Evolutionary conservation across 371 early-diverging fungal species (phyloP).

Genomic region (Blastocladiella emersonii): DNA sequence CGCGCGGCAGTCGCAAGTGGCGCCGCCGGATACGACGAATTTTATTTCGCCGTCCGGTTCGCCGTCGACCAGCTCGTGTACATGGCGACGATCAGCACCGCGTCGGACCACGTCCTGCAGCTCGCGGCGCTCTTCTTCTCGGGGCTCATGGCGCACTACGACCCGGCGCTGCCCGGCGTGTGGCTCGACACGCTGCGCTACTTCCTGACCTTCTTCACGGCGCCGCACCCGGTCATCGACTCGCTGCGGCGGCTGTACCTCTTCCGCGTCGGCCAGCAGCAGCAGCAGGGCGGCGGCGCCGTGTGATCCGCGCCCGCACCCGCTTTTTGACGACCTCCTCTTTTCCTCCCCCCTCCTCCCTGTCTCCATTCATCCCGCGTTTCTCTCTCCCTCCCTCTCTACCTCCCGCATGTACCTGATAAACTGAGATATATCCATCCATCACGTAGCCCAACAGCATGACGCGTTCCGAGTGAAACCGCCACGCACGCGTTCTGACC

Average conservation of each 20-base stretch:
- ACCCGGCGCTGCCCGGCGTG: background rate
- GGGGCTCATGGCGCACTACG: background rate
- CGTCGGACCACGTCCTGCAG: background rate
- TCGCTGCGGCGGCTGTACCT: background rate
- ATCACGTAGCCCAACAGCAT: too few species aligned
- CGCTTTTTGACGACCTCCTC: too few species aligned
- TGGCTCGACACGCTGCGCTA: conserved; percentile 3
- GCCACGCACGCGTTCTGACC: too few species aligned
- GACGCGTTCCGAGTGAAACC: too few species aligned
- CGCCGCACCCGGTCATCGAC: background rate
- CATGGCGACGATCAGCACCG: background rate
- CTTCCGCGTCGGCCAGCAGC: background rate
- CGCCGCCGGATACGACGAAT: background rate
- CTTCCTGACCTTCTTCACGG: background rate
- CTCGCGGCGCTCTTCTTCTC: background rate
- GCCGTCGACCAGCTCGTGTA: conserved; percentile 1
- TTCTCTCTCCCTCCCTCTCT: too few species aligned
- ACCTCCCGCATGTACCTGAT: too few species aligned
- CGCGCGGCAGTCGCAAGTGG: background rate
- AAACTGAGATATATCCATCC: too few species aligned
- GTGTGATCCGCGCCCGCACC: too few species aligned
- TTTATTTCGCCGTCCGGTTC: background rate
- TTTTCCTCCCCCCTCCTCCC: too few species aligned
- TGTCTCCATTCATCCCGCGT: too few species aligned
- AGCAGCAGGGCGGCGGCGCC: background rate